A percentile compares a stretch with the other conserved stretches of the same genome.
Conservation (phyloP, 2,329 filamentous ascomycete species). For the Aspergillus pseudoviridinutans region DNA sequence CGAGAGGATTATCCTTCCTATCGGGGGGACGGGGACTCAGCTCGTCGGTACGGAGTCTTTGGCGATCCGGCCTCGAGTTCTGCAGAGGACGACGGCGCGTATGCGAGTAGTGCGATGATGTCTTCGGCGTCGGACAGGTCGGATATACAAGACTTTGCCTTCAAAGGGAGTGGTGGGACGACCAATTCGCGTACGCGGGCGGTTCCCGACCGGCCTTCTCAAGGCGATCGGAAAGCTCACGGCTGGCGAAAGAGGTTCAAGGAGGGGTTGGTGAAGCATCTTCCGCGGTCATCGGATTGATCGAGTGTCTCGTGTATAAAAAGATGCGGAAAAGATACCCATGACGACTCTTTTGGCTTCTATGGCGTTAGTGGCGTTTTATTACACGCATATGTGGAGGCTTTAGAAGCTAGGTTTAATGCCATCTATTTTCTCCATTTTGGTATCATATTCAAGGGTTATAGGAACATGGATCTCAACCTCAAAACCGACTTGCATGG, state of each 20-base stretch:
- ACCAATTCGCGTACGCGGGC: neutral
- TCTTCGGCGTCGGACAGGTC: neutral
- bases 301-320: neutral
- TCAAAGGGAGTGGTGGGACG: neutral
- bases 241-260: neutral
- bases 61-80: neutral
- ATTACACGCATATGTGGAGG: too few species aligned
- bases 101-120: neutral
- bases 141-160: neutral
- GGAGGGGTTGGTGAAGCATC: neutral
- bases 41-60: neutral
- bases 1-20: neutral
- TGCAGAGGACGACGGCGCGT: neutral
- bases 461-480: neutral
- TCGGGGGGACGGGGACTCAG: neutral
- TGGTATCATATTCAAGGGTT: neutral
- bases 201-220: neutral
- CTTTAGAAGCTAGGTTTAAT: neutral
- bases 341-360: neutral
- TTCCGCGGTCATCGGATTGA: neutral
- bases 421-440: neutral
- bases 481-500: neutral
- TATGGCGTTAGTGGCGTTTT: too few species aligned
- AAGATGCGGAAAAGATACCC: neutral
- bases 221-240: fast-evolving